A percentile compares a stretch with the other conserved stretches of the same genome.
Conservation (phyloP, 2,329 filamentous ascomycete genomes). For the Claviceps sp. region DNA sequence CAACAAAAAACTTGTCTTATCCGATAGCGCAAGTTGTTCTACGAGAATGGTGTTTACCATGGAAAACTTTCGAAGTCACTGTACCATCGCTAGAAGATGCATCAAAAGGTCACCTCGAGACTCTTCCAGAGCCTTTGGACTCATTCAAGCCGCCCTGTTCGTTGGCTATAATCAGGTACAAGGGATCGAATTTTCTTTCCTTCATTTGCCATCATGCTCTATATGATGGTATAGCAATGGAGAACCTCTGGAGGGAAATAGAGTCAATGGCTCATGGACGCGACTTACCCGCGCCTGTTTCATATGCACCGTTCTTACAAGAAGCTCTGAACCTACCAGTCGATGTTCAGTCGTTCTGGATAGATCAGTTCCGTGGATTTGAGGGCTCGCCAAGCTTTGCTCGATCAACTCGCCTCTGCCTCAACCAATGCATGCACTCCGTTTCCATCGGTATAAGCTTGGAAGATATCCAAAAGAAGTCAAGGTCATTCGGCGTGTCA, state of each 20-base stretch:
- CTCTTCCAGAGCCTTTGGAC: conserved; percentile 28
- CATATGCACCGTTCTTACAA: conserved; percentile 51
- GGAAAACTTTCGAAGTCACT: conserved; percentile 22
- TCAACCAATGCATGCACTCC: conserved; percentile 17
- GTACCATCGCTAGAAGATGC: conserved; percentile 21
- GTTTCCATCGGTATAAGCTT: conserved; percentile 24
- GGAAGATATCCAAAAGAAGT: conserved; percentile 30
- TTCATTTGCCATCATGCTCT: conserved; percentile 63
- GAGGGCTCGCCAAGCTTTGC: conserved; percentile 17
- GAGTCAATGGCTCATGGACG: conserved; percentile 40
- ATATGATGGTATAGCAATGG: conserved; percentile 73
- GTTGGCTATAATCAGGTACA: conserved; percentile 25
- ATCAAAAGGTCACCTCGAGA: conserved; percentile 25
- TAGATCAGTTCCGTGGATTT: conserved; percentile 37
- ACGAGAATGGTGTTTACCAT: conserved; percentile 26
- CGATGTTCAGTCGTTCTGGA: conserved; percentile 54
- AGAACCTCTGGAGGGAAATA: conserved; percentile 55
- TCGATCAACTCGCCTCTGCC: conserved; percentile 9
- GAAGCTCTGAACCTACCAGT: conserved; percentile 36
- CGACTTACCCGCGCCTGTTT: conserved; percentile 32
- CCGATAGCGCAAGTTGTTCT: conserved; percentile 65
- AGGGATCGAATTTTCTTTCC: conserved; percentile 25
- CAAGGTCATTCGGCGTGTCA: conserved; percentile 42
- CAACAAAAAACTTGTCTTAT: conserved; percentile 44
- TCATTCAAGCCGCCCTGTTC: conserved; percentile 31